phyloP scores from a whole-genome alignment of 306 rosid species.

The Begonia masoniana region DNA sequence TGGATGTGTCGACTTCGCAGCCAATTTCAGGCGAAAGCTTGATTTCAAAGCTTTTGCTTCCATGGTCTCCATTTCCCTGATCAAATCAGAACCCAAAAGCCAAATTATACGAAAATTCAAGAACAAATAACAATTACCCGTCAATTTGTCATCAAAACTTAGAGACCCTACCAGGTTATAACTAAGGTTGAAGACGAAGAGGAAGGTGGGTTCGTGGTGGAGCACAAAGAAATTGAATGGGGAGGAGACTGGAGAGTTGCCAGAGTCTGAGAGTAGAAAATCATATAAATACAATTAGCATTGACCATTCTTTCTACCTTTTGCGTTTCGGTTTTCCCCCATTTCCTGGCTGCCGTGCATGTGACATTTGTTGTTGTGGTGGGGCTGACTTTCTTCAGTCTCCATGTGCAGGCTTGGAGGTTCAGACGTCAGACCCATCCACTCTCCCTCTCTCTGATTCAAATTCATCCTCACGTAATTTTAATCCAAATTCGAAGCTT shows the following conservation, averaged over 20 bases:
- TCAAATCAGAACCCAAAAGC: conserved; percentile 6
- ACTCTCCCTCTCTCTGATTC: no score
- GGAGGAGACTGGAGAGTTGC: neutral
- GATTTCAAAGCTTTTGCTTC: conserved; percentile 62
- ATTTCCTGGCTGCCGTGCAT: neutral
- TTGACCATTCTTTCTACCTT: neutral
- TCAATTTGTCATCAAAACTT: neutral
- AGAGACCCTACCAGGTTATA: neutral
- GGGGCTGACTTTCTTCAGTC: conserved; percentile 13
- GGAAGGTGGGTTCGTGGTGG: neutral
- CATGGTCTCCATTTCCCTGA: conserved; percentile 54
- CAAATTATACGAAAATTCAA: neutral
- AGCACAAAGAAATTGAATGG: neutral
- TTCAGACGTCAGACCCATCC: no score
- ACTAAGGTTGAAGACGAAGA: neutral
- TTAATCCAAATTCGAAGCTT: no score
- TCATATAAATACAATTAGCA: neutral
- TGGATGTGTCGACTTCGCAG: conserved; percentile 28
- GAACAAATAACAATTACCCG: neutral
- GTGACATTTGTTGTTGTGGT: conserved; percentile 7
- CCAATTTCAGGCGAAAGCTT: conserved; percentile 45
- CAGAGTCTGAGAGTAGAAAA: neutral
- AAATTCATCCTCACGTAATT: no score
- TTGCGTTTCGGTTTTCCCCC: no score
- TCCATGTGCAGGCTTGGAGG: conserved; percentile 6